These are phyloP conservation scores for Saksenaea oblongispora DNA, from an alignment of 371 early-diverging fungal species.

Conservation along the genomic window DNA sequence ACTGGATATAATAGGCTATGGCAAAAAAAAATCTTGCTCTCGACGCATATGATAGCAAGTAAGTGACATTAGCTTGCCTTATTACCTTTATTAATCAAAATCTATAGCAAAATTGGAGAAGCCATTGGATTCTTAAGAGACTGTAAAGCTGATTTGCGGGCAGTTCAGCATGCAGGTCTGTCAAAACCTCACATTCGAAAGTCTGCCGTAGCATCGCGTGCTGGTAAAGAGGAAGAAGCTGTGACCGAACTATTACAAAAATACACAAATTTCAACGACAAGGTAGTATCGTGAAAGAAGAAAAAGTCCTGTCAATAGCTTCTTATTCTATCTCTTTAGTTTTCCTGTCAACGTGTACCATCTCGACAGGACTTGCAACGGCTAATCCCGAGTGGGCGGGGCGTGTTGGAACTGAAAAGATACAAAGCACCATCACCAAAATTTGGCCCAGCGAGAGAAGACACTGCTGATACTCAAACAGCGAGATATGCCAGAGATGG, in stretches of 20 bases:
- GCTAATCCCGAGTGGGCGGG: conserved; percentile 63
- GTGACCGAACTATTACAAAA: conserved; percentile 47
- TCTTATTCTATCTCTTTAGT: conserved; percentile 20
- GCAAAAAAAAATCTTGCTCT: conserved; percentile 62
- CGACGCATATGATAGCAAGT: conserved; percentile 66
- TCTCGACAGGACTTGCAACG: conserved; percentile 52
- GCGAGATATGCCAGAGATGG: conserved; percentile 10
- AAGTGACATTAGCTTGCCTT: conserved; percentile 18
- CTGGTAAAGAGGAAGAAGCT: conserved; percentile 54
- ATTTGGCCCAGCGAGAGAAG: conserved; percentile 47
- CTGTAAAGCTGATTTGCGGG: conserved; percentile 50
- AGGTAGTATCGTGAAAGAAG: conserved; percentile 34
- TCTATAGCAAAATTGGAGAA: conserved; percentile 57
- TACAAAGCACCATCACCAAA: conserved; percentile 49
- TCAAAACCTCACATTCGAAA: conserved; percentile 43
- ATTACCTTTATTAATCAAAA: neutral
- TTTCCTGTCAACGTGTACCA: conserved; percentile 56
- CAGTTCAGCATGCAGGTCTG: conserved; percentile 55
- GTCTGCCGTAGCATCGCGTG: conserved; percentile 48
- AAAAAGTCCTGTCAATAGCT: neutral
- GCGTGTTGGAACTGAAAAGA: conserved; percentile 49
- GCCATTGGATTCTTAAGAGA: conserved; percentile 63
- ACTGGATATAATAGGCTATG: conserved; percentile 39
- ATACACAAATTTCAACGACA: conserved; percentile 60
- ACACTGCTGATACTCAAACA: conserved; percentile 6